phyloP scores from a whole-genome alignment of 1,284 basidiomycete genomes.

The Ustilago bromivora region DNA sequence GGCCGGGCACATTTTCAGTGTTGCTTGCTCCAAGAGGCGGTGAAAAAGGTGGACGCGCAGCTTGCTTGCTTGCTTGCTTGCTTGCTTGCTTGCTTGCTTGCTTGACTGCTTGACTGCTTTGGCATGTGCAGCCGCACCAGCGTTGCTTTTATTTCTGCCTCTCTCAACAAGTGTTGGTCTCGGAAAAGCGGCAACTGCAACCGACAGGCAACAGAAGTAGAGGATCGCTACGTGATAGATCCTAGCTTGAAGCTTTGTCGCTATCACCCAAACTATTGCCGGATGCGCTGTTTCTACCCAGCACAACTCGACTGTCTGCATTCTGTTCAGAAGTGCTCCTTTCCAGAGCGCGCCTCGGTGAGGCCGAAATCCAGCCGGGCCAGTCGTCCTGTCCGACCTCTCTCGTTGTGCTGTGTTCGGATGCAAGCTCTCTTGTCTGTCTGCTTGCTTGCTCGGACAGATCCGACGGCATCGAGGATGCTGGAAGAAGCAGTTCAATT shows the following conservation, averaged over 20 bases:
- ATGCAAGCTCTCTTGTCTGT: neutral
- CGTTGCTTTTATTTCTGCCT: neutral
- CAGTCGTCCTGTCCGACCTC: neutral
- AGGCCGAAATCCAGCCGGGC: conserved; percentile 1
- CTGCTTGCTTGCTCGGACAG: neutral
- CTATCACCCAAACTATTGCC: neutral
- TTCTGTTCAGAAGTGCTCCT: neutral
- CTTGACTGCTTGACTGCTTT: neutral
- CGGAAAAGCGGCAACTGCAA: conserved; percentile 5
- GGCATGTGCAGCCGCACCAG: conserved; percentile 26
- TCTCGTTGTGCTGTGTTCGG: neutral
- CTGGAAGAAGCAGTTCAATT: neutral
- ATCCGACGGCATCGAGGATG: neutral
- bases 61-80: neutral
- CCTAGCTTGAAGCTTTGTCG: neutral
- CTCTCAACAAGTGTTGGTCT: conserved; percentile 31
- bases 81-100: too few relatives aligned
- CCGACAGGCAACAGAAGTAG: neutral
- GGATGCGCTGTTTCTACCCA: too few relatives aligned
- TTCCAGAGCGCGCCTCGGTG: conserved; percentile 18
- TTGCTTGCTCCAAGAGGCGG: neutral
- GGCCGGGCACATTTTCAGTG: conserved; percentile 9
- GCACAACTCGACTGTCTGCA: neutral
- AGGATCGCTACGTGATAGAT: neutral
- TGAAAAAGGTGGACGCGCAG: conserved; percentile 12